Conservation (phyloP, 2,329 filamentous ascomycete genomes). For the Cytospora piceae region DNA sequence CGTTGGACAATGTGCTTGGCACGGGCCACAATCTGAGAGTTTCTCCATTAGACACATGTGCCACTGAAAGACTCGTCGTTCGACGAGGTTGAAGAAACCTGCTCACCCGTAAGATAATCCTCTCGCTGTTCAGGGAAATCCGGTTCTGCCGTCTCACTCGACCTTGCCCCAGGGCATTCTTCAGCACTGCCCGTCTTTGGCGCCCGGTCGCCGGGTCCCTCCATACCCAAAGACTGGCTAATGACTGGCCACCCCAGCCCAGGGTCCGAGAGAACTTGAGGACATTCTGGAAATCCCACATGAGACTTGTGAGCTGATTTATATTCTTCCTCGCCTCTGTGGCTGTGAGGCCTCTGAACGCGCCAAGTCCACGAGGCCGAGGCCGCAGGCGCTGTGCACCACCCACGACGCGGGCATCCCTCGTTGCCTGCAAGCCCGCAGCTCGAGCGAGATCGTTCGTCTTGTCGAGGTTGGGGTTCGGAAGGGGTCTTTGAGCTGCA, state of each 20-base stretch:
- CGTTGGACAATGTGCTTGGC: conserved; percentile 12
- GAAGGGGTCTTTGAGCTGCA: background rate
- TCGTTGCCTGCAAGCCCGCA: background rate
- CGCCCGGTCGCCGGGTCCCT: background rate
- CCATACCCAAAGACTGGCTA: background rate
- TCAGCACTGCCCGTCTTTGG: background rate
- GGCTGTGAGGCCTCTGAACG: background rate
- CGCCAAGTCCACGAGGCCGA: background rate
- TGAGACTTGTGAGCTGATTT: background rate
- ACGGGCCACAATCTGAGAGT: conserved; percentile 3
- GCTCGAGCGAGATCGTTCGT: background rate
- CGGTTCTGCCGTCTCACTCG: background rate
- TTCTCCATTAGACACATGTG: too few species aligned
- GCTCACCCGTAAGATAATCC: background rate
- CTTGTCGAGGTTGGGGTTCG: background rate
- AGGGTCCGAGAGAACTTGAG: background rate
- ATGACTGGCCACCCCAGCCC: background rate
- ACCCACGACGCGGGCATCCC: background rate
- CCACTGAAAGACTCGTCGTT: background rate
- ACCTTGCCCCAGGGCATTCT: background rate
- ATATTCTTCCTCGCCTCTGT: background rate
- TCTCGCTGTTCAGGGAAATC: background rate
- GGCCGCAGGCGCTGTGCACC: background rate
- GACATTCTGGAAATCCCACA: background rate
- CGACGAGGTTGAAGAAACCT: background rate